Conservation (phyloP, 352 stramenopile species). For the Phytophthora multivora region DNA sequence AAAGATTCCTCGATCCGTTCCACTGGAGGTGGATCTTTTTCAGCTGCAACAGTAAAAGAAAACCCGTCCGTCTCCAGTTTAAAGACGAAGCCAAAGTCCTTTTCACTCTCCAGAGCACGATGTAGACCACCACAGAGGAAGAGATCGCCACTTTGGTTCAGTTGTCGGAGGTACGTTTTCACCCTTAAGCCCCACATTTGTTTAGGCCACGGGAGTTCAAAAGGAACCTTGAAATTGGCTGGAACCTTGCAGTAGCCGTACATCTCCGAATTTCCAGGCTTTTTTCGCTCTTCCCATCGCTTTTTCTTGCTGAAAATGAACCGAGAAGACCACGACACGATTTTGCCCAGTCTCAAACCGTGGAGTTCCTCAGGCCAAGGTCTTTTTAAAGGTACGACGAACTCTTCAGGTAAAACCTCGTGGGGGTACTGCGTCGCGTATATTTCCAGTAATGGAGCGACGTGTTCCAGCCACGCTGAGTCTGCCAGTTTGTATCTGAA, state of each 20-base stretch:
- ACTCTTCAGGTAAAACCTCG: constrained; percentile 33
- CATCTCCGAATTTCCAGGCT: constrained; percentile 9
- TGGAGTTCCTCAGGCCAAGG: constrained; percentile 25
- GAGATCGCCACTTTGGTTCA: constrained; percentile 21
- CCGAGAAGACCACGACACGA: constrained; percentile 30
- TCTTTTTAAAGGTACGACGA: constrained; percentile 23
- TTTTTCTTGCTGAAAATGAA: constrained; percentile 22
- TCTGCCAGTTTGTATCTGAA: constrained; percentile 36
- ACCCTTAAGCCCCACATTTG: constrained; percentile 27
- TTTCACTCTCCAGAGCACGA: constrained; percentile 3
- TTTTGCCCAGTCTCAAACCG: constrained; percentile 31
- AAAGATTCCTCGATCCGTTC: constrained; percentile 4
- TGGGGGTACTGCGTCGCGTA: constrained; percentile 23
- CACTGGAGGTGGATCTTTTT: constrained; percentile 6
- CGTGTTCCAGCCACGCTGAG: constrained; percentile 16
- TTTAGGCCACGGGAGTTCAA: constrained; percentile 29
- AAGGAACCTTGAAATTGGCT: constrained; percentile 20
- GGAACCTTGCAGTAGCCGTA: constrained; percentile 29
- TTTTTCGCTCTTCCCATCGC: constrained; percentile 22
- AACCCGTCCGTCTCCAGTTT: constrained; percentile 12
- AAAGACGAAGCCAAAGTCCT: constrained; percentile 33
- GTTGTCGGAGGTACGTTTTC: constrained; percentile 14
- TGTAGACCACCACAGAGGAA: constrained; percentile 12
- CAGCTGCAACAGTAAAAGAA: neutral
- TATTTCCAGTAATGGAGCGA: constrained; percentile 22